These are phyloP conservation scores for Penicillium sp. DNA, from an alignment of 2,329 filamentous ascomycete genomes.

Conservation along the genomic window DNA sequence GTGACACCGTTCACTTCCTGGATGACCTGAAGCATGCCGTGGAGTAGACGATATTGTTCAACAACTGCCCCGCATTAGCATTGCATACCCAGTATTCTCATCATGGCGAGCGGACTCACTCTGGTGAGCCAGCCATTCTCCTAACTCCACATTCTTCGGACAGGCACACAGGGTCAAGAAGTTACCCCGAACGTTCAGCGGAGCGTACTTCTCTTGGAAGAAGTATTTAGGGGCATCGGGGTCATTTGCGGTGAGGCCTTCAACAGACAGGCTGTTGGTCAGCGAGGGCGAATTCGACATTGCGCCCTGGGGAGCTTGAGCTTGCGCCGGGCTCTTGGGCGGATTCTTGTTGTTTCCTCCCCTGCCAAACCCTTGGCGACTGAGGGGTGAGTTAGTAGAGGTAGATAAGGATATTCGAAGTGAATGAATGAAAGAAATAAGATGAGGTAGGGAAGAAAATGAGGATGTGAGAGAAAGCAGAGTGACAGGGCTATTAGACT, in stretches of 20 bases:
- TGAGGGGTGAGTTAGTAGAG: constrained; percentile 27
- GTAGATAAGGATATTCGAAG: constrained; percentile 1
- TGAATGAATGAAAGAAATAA: constrained; percentile 5
- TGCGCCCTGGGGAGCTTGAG: constrained; percentile 28
- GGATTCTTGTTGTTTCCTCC: constrained; percentile 47
- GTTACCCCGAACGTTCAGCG: constrained; percentile 92
- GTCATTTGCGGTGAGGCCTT: constrained; percentile 38
- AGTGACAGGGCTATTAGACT: constrained; percentile 11
- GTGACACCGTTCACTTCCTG: constrained; percentile 78
- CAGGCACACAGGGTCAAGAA: constrained; percentile 94
- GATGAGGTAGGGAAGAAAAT: not conserved
- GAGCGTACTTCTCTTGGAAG: constrained; percentile 58
- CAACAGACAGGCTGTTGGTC: constrained; percentile 36
- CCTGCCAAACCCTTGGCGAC: constrained; percentile 50
- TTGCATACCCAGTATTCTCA: not conserved
- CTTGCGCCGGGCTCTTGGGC: constrained; percentile 38
- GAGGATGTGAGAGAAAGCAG: not conserved
- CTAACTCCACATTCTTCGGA: constrained; percentile 88
- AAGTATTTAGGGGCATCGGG: constrained; percentile 50
- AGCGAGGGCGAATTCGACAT: constrained; percentile 42
- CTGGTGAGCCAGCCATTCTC: constrained; percentile 95
- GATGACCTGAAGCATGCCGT: constrained; percentile 84
- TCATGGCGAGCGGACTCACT: constrained; percentile 54
- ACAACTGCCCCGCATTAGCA: constrained; percentile 61
- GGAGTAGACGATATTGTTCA: constrained; percentile 85